Percentiles rank a stretch among this genome's conserved stretches.
Conservation (phyloP, 2,329 filamentous ascomycete species). For the Fusarium buxicola region DNA sequence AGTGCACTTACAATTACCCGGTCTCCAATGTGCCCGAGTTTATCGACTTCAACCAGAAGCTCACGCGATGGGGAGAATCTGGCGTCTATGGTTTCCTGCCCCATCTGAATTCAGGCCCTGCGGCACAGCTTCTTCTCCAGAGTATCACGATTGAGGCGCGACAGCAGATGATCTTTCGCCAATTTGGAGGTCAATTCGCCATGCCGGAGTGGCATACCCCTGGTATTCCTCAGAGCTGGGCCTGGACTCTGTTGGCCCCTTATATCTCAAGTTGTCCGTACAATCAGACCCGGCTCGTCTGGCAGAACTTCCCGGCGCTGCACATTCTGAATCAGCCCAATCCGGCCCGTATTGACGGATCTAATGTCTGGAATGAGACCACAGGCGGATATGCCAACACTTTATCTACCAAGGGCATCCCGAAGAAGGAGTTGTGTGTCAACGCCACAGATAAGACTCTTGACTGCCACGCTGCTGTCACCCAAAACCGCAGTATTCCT, state of each 20-base stretch:
- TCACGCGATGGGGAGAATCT: slow-evolving; percentile 84
- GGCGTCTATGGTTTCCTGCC: slow-evolving; percentile 85
- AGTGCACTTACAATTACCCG: slow-evolving; percentile 87
- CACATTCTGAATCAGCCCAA: slow-evolving; percentile 82
- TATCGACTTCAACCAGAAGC: slow-evolving; percentile 85
- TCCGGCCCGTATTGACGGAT: slow-evolving; percentile 73
- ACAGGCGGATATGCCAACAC: slow-evolving; percentile 69
- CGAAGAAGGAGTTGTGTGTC: slow-evolving; percentile 64
- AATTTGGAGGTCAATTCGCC: slow-evolving; percentile 82
- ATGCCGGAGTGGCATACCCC: slow-evolving; percentile 87
- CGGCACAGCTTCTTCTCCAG: slow-evolving; percentile 78
- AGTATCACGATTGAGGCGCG: slow-evolving; percentile 83
- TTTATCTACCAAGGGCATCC: slow-evolving; percentile 60
- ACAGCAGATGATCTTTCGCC: slow-evolving; percentile 87
- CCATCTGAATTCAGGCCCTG: slow-evolving; percentile 81
- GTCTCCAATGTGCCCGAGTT: slow-evolving; percentile 80
- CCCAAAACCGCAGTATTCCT: slow-evolving; percentile 75
- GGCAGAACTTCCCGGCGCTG: slow-evolving; percentile 86
- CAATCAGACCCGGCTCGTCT: slow-evolving; percentile 78
- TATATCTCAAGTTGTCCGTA: slow-evolving; percentile 82
- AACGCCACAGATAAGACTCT: slow-evolving; percentile 65
- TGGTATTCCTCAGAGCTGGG: slow-evolving; percentile 85
- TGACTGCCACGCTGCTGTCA: slow-evolving; percentile 73
- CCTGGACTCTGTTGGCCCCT: slow-evolving; percentile 83
- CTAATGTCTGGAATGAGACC: slow-evolving; percentile 72